Percentiles rank a stretch among this genome's conserved stretches.
phyloP scores from a whole-genome alignment of 129 eudicot species.

The Flaveria robusta region DNA sequence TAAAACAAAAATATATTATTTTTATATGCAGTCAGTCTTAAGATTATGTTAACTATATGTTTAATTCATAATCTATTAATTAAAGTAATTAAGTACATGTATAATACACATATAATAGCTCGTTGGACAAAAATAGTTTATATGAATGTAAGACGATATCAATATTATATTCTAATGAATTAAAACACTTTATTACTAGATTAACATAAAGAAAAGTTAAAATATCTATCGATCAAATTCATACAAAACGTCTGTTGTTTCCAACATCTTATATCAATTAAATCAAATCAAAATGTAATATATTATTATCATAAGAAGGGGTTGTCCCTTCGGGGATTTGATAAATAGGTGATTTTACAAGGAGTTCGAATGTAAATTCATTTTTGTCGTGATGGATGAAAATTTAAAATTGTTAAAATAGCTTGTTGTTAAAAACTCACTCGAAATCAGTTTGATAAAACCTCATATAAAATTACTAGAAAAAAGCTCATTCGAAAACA shows the following conservation, averaged over 20 bases:
- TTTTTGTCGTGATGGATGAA: not conserved
- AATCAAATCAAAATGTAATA: too few relatives aligned
- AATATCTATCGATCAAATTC: not conserved
- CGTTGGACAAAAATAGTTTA: not conserved
- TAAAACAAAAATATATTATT: not conserved
- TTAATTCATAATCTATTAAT: not conserved
- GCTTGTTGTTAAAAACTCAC: not conserved
- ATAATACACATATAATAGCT: not conserved
- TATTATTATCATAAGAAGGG: too few relatives aligned
- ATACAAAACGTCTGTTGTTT: not conserved
- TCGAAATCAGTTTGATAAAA: not conserved
- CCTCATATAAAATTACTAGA: too few relatives aligned
- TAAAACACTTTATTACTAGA: too few relatives aligned
- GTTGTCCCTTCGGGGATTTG: not conserved
- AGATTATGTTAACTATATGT: not conserved
- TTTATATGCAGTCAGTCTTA: not conserved
- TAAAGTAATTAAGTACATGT: not conserved
- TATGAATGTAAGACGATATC: not conserved
- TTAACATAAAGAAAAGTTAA: too few relatives aligned
- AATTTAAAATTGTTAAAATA: not conserved
- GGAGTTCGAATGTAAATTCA: not conserved
- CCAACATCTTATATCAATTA: not conserved
- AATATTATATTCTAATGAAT: not conserved
- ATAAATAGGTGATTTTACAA: not conserved
- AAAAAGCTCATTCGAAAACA: too few relatives aligned